Conservation (phyloP, 2,329 filamentous ascomycete genomes). For the Colletotrichum liaoningense region DNA sequence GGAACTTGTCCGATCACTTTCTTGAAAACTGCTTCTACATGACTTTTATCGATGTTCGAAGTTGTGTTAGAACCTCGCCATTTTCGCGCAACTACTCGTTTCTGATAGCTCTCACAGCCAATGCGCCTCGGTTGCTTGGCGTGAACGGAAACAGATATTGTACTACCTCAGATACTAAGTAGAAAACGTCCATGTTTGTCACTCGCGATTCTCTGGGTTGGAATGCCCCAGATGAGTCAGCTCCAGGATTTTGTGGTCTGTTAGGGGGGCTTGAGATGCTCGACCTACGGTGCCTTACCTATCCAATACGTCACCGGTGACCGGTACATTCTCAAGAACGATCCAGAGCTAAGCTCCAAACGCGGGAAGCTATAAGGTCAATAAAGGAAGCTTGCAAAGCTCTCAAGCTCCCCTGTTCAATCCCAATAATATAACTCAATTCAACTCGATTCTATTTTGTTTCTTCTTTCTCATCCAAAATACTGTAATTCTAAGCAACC, state of each 20-base stretch:
- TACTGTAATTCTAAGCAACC: no score
- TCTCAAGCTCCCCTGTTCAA: no score
- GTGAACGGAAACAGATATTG: background rate
- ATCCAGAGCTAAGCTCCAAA: constrained; percentile 1
- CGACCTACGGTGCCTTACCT: background rate
- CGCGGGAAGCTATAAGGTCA: background rate
- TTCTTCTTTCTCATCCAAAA: no score
- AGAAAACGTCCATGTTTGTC: no score
- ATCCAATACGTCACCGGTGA: constrained; percentile 8
- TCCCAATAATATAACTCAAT: background rate
- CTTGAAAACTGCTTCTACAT: no score
- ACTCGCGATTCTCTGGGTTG: background rate
- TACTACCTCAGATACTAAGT: background rate
- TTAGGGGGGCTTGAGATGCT: background rate
- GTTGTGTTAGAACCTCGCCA: no score
- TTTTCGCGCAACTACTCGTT: no score
- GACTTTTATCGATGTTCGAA: no score
- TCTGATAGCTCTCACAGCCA: no score
- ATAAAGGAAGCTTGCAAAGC: background rate
- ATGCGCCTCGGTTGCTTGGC: no score
- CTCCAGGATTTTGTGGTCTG: background rate
- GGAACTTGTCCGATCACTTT: no score
- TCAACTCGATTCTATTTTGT: background rate
- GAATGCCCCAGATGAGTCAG: background rate
- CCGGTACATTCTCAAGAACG: background rate